These are phyloP conservation scores for Nakaseomyces nivariensis DNA, from an alignment of 1,139 yeast species.

Conservation along the genomic window DNA sequence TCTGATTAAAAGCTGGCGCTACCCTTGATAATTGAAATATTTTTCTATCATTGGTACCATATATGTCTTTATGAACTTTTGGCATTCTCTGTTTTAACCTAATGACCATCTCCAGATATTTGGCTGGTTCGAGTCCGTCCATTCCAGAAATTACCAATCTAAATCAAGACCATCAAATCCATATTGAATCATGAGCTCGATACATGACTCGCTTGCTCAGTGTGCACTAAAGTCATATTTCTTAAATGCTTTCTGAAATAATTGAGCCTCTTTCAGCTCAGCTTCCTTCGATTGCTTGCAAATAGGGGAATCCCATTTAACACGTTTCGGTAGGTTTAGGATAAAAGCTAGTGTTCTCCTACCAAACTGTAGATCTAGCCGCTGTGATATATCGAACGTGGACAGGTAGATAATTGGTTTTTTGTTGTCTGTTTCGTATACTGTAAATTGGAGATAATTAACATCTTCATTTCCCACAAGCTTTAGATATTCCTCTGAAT, in stretches of 20 bases:
- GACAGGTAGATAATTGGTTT: conserved; percentile 28
- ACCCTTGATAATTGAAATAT: conserved; percentile 55
- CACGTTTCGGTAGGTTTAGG: conserved; percentile 48
- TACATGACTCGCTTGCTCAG: conserved; percentile 30
- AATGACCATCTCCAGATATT: conserved; percentile 38
- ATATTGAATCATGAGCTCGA: conserved; percentile 39
- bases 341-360: conserved; percentile 61
- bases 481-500: conserved; percentile 16
- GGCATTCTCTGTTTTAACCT: conserved; percentile 37
- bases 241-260: conserved; percentile 43
- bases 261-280: conserved; percentile 53
- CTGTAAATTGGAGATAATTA: conserved; percentile 32
- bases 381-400: conserved; percentile 23
- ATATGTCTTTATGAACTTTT: conserved; percentile 27
- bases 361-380: conserved; percentile 66
- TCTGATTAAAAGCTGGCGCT: conserved; percentile 55
- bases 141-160: conserved; percentile 87
- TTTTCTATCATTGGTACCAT: conserved; percentile 23
- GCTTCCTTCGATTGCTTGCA: conserved; percentile 50
- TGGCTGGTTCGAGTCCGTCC: conserved; percentile 35
- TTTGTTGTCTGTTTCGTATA: conserved; percentile 28
- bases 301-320: conserved; percentile 52
- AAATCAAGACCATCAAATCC: conserved; percentile 87
- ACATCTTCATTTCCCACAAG: conserved; percentile 32
- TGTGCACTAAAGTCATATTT: conserved; percentile 34